These are phyloP conservation scores for Myxozyma udenii DNA, from an alignment of 805 yeast genomes.

Conservation along the genomic window DNA sequence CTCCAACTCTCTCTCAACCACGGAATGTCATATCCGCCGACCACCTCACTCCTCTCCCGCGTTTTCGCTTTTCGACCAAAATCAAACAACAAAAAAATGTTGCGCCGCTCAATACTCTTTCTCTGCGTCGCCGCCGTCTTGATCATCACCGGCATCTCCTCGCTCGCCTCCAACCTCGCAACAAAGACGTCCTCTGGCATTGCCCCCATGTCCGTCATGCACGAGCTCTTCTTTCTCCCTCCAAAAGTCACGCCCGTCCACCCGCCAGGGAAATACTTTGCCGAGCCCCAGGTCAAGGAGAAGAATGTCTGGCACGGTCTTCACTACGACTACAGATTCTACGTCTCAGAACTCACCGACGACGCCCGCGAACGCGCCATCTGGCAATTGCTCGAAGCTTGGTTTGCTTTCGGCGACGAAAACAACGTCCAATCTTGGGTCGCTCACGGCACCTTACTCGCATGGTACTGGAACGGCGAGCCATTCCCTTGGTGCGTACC, in stretches of 20 bases:
- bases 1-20: no score
- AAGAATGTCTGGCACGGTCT: constrained; percentile 28
- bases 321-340: constrained; percentile 67
- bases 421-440: constrained; percentile 48
- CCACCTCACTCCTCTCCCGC: no score
- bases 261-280: constrained; percentile 27
- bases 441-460: constrained; percentile 49
- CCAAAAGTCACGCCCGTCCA: constrained; percentile 13
- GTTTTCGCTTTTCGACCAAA: no score
- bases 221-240: constrained; percentile 29
- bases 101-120: constrained; percentile 16
- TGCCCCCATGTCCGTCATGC: constrained; percentile 25
- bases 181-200: neutral
- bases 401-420: constrained; percentile 46
- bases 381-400: constrained; percentile 47
- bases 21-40: no score
- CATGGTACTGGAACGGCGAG: constrained; percentile 52
- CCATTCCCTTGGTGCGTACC: constrained; percentile 47
- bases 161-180: constrained; percentile 14
- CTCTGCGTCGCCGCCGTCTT: constrained; percentile 12
- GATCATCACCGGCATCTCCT: constrained; percentile 8
- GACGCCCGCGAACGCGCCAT: constrained; percentile 46
- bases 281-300: constrained; percentile 20
- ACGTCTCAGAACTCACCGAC: constrained; percentile 45
- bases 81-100: constrained; percentile 7